These are phyloP conservation scores for Spirogloea muscicola DNA, from an alignment of 139 green algal species.

Conservation along the genomic window DNA sequence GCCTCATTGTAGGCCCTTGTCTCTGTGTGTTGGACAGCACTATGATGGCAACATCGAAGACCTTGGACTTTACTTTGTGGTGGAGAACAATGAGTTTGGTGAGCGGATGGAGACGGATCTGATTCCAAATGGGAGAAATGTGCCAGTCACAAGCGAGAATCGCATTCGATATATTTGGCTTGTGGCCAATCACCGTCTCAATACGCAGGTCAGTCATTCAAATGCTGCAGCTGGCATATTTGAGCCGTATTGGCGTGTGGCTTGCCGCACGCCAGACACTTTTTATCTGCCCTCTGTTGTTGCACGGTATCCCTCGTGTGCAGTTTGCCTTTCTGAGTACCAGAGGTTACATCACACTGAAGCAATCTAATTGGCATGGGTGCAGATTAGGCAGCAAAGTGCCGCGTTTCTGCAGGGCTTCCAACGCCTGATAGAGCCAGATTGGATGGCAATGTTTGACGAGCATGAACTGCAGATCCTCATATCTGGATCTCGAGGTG, in stretches of 20 bases:
- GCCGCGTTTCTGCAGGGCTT: slow-evolving; percentile 56
- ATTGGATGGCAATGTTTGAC: slow-evolving; percentile 74
- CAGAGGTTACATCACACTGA: too few species aligned
- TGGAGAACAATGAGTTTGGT: slow-evolving; percentile 45
- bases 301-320: too few species aligned
- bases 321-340: too few species aligned
- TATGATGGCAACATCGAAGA: slow-evolving; percentile 56
- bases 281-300: too few species aligned
- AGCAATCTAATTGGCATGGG: too few species aligned
- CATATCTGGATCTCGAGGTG: slow-evolving; percentile 64
- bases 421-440: slow-evolving; percentile 53
- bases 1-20: too few species aligned
- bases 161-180: slow-evolving; percentile 79
- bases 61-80: slow-evolving; percentile 72
- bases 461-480: slow-evolving; percentile 72
- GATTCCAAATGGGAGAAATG: slow-evolving; percentile 64
- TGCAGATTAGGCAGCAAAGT: slow-evolving; percentile 33
- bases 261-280: too few species aligned
- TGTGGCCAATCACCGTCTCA: slow-evolving; percentile 80
- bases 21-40: too few species aligned
- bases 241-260: too few species aligned
- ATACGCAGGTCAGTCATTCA: too few species aligned
- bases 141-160: slow-evolving; percentile 74
- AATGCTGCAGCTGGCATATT: too few species aligned
- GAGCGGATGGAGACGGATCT: slow-evolving; percentile 50